Evolutionary conservation across 805 yeast genomes (phyloP).

Genomic region (Priceomyces carsonii): DNA sequence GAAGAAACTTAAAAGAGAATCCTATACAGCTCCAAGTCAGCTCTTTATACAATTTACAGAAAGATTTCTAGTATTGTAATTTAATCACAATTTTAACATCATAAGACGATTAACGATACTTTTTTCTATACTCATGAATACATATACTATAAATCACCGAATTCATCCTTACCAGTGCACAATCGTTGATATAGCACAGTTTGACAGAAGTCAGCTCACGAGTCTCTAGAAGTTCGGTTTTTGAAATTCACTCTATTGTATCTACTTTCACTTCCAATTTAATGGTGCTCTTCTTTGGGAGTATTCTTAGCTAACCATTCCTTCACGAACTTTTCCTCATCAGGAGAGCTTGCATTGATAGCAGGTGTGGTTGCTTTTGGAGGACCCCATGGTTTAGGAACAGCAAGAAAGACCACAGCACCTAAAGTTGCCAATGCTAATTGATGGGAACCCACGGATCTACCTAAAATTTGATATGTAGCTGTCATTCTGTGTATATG

Average conservation of each 20-base stretch:
- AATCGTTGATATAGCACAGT: no score
- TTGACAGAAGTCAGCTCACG: no score
- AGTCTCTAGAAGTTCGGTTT: no score
- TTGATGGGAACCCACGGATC: slow-evolving; percentile 76
- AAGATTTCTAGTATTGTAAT: no score
- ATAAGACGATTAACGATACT: no score
- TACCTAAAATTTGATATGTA: slow-evolving; percentile 84
- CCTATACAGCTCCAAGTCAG: no score
- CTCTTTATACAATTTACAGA: no score
- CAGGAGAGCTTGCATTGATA: slow-evolving; percentile 76
- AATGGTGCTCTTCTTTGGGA: slow-evolving; percentile 31
- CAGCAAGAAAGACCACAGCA: slow-evolving; percentile 58
- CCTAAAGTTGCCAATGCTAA: slow-evolving; percentile 83
- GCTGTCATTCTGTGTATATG: slow-evolving; percentile 60
- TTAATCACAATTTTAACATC: no score
- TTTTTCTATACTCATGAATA: slow-evolving; percentile 1
- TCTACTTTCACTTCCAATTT: no score
- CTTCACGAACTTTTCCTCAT: slow-evolving; percentile 83
- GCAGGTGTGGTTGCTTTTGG: slow-evolving; percentile 63
- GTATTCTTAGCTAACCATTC: slow-evolving; percentile 60
- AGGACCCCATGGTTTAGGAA: slow-evolving; percentile 75
- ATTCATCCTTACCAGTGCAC: no score
- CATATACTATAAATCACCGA: slow-evolving; percentile 1
- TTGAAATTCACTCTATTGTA: no score
- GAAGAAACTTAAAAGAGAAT: no score